These are phyloP conservation scores for Musa beccarii DNA, from an alignment of 176 grass and related monocot genomes.

Conservation along the genomic window DNA sequence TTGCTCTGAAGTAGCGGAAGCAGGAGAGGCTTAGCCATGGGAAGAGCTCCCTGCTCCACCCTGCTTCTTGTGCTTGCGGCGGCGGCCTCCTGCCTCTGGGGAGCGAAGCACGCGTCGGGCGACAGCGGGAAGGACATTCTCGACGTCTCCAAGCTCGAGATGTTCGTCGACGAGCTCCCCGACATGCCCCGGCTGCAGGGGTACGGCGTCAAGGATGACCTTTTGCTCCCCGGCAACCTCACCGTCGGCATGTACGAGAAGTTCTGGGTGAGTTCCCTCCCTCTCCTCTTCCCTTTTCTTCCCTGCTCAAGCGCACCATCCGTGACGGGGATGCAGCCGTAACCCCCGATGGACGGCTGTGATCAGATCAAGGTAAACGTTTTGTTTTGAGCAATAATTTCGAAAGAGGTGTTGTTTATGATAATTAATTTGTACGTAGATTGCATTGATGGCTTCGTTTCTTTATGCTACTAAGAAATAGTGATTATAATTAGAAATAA, in stretches of 20 bases:
- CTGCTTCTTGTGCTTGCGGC: background rate
- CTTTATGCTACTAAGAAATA: too few species aligned
- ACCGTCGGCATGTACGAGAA: slow-evolving; percentile 91
- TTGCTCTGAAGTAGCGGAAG: too few species aligned
- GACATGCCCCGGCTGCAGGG: slow-evolving; percentile 58
- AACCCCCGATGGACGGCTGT: too few species aligned
- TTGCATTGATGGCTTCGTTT: too few species aligned
- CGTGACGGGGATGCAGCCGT: background rate
- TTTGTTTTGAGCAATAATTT: too few species aligned
- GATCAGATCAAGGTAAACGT: too few species aligned
- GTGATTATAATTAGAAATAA: too few species aligned
- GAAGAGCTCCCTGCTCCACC: background rate
- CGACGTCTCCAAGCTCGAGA: slow-evolving; percentile 46
- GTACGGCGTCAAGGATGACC: slow-evolving; percentile 31
- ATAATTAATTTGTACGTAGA: too few species aligned
- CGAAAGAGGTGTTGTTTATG: too few species aligned
- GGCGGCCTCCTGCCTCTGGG: background rate
- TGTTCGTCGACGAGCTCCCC: slow-evolving; percentile 89
- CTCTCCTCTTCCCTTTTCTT: background rate
- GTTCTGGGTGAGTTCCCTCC: slow-evolving; percentile 44
- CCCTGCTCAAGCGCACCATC: background rate
- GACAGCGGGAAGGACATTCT: slow-evolving; percentile 2
- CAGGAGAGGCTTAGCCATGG: background rate
- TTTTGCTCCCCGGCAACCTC: slow-evolving; percentile 62
- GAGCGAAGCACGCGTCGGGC: background rate